Evolutionary conservation across 169 alveolate species (phyloP).

Genomic region (Theileria parva): DNA sequence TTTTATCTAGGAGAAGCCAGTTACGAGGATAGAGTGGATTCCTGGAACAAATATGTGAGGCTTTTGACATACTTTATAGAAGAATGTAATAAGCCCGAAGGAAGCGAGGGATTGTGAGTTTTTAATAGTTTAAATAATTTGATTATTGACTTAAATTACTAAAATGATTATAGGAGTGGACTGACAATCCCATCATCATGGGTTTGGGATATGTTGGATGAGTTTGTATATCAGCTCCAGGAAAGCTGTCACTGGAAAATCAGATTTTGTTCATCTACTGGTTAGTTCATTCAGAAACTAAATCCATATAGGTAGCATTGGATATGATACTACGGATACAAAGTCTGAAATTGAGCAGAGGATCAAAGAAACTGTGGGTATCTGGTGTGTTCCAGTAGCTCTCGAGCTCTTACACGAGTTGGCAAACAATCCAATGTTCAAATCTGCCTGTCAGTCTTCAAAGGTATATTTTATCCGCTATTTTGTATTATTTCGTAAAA

Average conservation of each 20-base stretch:
- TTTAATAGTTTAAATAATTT: background rate
- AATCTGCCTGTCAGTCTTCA: slow-evolving; percentile 21
- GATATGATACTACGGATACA: slow-evolving; percentile 1
- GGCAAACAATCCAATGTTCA: slow-evolving; percentile 54
- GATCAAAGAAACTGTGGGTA: slow-evolving; percentile 27
- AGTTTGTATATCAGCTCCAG: slow-evolving; percentile 82
- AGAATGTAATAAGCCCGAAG: slow-evolving; percentile 53
- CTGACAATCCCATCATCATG: slow-evolving; percentile 80
- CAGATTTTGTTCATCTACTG: slow-evolving; percentile 43
- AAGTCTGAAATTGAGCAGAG: slow-evolving; percentile 8
- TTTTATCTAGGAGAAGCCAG: slow-evolving; percentile 76
- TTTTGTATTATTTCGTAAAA: too few relatives aligned
- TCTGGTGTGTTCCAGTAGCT: slow-evolving; percentile 67
- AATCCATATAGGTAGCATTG: slow-evolving; percentile 10
- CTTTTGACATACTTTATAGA: slow-evolving; percentile 73
- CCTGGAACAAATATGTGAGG: slow-evolving; percentile 81
- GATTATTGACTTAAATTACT: slow-evolving; percentile 14
- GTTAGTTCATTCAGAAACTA: slow-evolving; percentile 23
- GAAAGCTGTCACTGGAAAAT: slow-evolving; percentile 77
- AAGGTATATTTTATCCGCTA: slow-evolving; percentile 22
- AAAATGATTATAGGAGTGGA: slow-evolving; percentile 1
- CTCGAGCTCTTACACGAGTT: slow-evolving; percentile 59
- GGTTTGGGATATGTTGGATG: slow-evolving; percentile 84
- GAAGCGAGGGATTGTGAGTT: slow-evolving; percentile 48
- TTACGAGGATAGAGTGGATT: slow-evolving; percentile 75